These are phyloP conservation scores for Saccharomyces pastorianus DNA, from an alignment of 1,139 yeast species.

Conservation along the genomic window DNA sequence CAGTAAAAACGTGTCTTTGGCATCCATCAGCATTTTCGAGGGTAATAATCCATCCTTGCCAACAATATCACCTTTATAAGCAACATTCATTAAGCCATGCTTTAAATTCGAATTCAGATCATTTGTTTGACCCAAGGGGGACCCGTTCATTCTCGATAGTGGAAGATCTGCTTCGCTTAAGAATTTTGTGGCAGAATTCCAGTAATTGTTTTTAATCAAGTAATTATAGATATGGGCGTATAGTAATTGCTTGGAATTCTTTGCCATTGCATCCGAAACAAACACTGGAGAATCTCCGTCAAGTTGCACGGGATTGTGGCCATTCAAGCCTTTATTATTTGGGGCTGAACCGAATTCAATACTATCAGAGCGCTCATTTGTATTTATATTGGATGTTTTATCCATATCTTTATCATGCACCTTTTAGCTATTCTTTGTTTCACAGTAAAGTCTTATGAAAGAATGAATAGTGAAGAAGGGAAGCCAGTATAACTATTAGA, in stretches of 20 bases:
- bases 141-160: constrained; percentile 18
- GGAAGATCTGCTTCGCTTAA: constrained; percentile 40
- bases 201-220: constrained; percentile 40
- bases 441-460: neutral
- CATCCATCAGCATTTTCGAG: constrained; percentile 35
- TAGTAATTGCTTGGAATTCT: constrained; percentile 39
- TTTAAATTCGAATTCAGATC: neutral
- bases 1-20: constrained; percentile 38
- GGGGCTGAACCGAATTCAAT: neutral
- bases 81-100: neutral
- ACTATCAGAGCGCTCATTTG: neutral
- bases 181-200: constrained; percentile 42
- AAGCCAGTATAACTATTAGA: too few species aligned
- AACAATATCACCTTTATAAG: constrained; percentile 7
- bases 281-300: constrained; percentile 12
- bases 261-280: constrained; percentile 36
- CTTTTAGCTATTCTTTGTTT: neutral
- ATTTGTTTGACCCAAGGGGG: neutral
- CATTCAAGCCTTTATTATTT: neutral
- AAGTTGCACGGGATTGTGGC: neutral
- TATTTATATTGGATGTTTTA: neutral
- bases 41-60: constrained; percentile 23
- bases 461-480: too few species aligned
- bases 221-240: constrained; percentile 45
- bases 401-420: neutral